Percentiles rank a stretch among this genome's conserved stretches.
Conservation (phyloP, 108 stramenopile species). For the Nitzschia sp. region DNA sequence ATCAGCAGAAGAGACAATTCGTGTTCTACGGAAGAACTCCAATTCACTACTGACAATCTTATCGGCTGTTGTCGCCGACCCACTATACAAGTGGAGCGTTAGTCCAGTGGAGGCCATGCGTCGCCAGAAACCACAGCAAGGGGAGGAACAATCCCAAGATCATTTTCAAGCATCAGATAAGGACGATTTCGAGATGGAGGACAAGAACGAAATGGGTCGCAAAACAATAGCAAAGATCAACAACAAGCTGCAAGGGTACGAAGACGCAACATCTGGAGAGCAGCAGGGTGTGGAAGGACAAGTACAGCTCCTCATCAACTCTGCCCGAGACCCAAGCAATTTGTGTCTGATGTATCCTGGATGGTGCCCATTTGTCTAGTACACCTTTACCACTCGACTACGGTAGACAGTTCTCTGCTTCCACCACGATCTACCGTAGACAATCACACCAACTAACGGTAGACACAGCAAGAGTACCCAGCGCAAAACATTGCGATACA, state of each 20-base stretch:
- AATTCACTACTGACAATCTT: slow-evolving; percentile 87
- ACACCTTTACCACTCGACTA: no score
- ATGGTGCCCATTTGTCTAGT: slow-evolving; percentile 91
- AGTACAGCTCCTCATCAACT: slow-evolving; percentile 91
- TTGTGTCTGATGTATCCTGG: slow-evolving; percentile 84
- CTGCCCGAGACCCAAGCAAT: slow-evolving; percentile 89
- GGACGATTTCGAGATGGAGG: slow-evolving; percentile 8
- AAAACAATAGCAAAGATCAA: slow-evolving; percentile 78
- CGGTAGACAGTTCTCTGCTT: no score
- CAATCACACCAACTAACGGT: no score
- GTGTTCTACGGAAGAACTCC: slow-evolving; percentile 76
- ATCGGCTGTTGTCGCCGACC: slow-evolving; percentile 93
- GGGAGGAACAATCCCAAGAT: slow-evolving; percentile 16
- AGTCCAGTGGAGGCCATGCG: slow-evolving; percentile 65
- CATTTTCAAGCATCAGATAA: neutral
- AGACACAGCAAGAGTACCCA: neutral
- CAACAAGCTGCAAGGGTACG: slow-evolving; percentile 96
- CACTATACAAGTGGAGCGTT: slow-evolving; percentile 92
- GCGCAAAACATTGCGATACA: neutral
- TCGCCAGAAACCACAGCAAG: slow-evolving; percentile 39
- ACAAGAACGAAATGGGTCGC: slow-evolving; percentile 57
- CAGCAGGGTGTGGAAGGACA: slow-evolving; percentile 93
- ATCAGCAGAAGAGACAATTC: slow-evolving; percentile 78
- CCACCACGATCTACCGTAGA: no score
- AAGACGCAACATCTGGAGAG: slow-evolving; percentile 89